Evolutionary conservation across 2,329 filamentous ascomycete genomes (phyloP), one percentile per base, ranked within the genome.

Genomic region (Pyricularia sp.): DNA sequence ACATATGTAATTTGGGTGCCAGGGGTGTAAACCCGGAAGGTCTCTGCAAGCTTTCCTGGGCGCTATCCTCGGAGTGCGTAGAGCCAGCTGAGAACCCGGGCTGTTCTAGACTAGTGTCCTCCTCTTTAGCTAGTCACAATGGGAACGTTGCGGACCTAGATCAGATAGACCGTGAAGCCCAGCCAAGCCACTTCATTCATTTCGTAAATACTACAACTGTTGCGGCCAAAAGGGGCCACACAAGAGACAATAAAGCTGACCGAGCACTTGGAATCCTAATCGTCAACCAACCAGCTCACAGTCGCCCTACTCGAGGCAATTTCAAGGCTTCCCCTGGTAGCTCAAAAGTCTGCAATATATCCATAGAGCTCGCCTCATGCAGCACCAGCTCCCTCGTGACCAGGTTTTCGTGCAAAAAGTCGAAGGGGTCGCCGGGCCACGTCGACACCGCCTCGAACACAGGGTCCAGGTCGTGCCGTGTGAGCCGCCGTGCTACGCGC

Each of bases 361-460:
- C 66, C 66, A 33, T 61, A 6, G 66, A 68, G n/a, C 55, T 63
- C 23, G 58, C 31, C 25, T 63, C 66, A 17, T 58, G 30, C 7
- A 68, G 58, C n/a, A 42, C 66, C 30, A 68, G 66, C 66, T 63
- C 66, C 55, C 66, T 20, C 7, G 66, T 68, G 25, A 61, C 55
- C 10, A 68, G 30, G 55, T 68, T 61, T n/a, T 68, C 25, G 66
- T 68, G 66, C 28, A 68, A 33, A 10, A 68, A 68, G 11, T 68
- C 55, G 10, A 68, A 68, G 4, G 66, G 66, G 26, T 28, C 25
- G 5, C 55, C 26, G 10, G 55, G 26, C 28, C 42, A 68, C 17
- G 28, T 20, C n/a, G 25, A 20, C 14, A 68, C 20, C 10, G 23
- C 20, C 30, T 68, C 66, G 5, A 68, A 61, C 7, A 68, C n/a